These are phyloP conservation scores for Pleurostoma richardsiae DNA, from an alignment of 2,329 filamentous ascomycete species.

Conservation along the genomic window DNA sequence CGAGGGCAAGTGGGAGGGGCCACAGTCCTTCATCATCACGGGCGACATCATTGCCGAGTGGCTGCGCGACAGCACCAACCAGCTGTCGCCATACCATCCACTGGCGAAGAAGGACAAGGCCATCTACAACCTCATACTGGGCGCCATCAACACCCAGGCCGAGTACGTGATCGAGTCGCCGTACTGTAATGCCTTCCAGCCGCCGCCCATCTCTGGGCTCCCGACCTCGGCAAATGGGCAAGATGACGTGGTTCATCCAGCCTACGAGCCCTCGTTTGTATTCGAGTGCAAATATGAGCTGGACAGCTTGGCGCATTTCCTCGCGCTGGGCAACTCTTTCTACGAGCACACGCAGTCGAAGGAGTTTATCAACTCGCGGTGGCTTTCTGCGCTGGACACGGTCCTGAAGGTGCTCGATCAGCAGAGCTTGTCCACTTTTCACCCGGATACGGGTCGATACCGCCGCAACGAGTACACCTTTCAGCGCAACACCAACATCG, in stretches of 20 bases:
- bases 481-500: slow-evolving; percentile 69
- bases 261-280: slow-evolving; percentile 77
- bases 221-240: slow-evolving; percentile 71
- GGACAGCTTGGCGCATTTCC: slow-evolving; percentile 88
- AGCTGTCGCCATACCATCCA: slow-evolving; percentile 82
- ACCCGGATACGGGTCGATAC: slow-evolving; percentile 59
- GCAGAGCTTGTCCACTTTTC: slow-evolving; percentile 78
- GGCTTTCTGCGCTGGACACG: slow-evolving; percentile 72
- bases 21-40: slow-evolving; percentile 89
- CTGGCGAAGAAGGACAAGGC: slow-evolving; percentile 76
- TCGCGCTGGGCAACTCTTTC: slow-evolving; percentile 82
- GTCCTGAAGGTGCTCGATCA: slow-evolving; percentile 69
- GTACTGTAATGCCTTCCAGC: slow-evolving; percentile 98
- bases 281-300: slow-evolving; percentile 99
- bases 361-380: slow-evolving; percentile 73
- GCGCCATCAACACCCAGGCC: slow-evolving; percentile 92
- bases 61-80: slow-evolving; percentile 87
- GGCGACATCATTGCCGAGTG: slow-evolving; percentile 92
- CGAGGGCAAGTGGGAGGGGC: slow-evolving; percentile 69
- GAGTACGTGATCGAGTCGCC: slow-evolving; percentile 93
- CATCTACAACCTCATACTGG: slow-evolving; percentile 76
- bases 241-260: slow-evolving; percentile 77
- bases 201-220: slow-evolving; percentile 77
- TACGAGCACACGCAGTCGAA: slow-evolving; percentile 72
- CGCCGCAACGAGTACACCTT: slow-evolving; percentile 80